Conservation (phyloP, 2,329 filamentous ascomycete species). For the Aspergillus niger region DNA sequence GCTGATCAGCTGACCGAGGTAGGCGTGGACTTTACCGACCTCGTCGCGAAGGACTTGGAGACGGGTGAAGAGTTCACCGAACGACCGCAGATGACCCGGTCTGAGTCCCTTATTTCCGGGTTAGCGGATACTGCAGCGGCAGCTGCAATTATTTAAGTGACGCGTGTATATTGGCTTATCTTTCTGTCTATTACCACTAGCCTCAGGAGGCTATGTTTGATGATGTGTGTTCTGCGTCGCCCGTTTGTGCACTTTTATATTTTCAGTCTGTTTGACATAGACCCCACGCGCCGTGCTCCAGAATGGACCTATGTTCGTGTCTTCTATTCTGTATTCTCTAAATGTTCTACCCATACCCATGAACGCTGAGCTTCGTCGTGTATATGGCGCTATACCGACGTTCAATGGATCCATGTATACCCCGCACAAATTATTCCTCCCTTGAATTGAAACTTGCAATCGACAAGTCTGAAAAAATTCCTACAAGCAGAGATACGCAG, state of each 20-base stretch:
- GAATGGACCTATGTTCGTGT: background rate
- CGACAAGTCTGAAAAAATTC: too few relatives aligned
- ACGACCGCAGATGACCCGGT: constrained; percentile 27
- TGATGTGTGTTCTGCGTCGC: too few relatives aligned
- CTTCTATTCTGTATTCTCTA: background rate
- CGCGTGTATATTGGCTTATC: background rate
- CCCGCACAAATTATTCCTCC: background rate
- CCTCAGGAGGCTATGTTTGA: background rate
- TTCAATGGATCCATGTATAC: background rate
- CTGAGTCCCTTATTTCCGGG: constrained; percentile 25
- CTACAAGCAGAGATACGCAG: too few relatives aligned
- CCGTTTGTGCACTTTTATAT: too few relatives aligned
- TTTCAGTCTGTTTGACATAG: background rate
- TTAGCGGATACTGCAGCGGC: constrained; percentile 20
- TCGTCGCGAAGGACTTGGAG: constrained; percentile 65
- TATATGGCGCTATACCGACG: background rate
- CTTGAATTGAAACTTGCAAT: too few relatives aligned
- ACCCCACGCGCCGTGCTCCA: background rate
- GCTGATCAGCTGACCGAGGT: constrained; percentile 79
- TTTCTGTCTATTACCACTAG: background rate
- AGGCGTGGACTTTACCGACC: constrained; percentile 81
- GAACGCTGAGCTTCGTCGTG: background rate
- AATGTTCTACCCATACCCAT: background rate
- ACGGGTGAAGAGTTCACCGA: constrained; percentile 25
- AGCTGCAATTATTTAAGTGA: background rate